These are phyloP conservation scores for Pseudogymnoascus sp. DNA, from an alignment of 2,329 filamentous ascomycete species.

Conservation along the genomic window DNA sequence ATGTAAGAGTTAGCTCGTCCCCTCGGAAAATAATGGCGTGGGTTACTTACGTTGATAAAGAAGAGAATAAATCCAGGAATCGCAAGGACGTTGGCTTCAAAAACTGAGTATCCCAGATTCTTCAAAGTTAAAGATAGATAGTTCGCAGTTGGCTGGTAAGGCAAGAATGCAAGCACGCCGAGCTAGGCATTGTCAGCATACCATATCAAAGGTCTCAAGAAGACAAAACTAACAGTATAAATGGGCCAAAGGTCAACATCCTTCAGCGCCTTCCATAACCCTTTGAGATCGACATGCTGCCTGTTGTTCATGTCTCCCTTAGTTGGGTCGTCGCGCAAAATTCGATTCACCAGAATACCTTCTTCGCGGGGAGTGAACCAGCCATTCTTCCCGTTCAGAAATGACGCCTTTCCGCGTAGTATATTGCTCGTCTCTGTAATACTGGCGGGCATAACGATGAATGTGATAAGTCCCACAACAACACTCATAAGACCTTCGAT, in stretches of 20 bases:
- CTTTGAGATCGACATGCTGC: slow-evolving; percentile 34
- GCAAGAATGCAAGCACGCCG: slow-evolving; percentile 19
- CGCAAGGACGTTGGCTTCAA: slow-evolving; percentile 35
- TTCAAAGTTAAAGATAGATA: slow-evolving; percentile 9
- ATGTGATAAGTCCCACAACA: slow-evolving; percentile 42
- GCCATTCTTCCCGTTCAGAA: slow-evolving; percentile 47
- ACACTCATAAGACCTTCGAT: slow-evolving; percentile 36
- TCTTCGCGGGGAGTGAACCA: slow-evolving; percentile 55
- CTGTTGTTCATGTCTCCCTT: slow-evolving; percentile 39
- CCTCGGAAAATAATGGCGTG: slow-evolving; percentile 37
- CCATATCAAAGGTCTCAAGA: background rate
- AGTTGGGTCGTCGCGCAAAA: slow-evolving; percentile 42
- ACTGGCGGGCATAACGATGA: slow-evolving; percentile 47
- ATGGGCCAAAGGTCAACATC: slow-evolving; percentile 45
- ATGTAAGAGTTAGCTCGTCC: slow-evolving; percentile 51
- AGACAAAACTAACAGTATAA: slow-evolving; percentile 25
- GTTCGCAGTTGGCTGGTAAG: background rate
- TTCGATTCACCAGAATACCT: slow-evolving; percentile 55
- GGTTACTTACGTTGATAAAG: slow-evolving; percentile 24
- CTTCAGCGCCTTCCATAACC: slow-evolving; percentile 36
- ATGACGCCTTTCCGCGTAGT: slow-evolving; percentile 30
- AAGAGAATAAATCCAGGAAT: slow-evolving; percentile 36
- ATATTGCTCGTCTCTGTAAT: slow-evolving; percentile 44
- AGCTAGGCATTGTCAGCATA: slow-evolving; percentile 4
- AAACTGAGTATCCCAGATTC: slow-evolving; percentile 21